Evolutionary conservation across 2,329 filamentous ascomycete genomes (phyloP).

Genomic region (Tolypocladium ovalisporum): DNA sequence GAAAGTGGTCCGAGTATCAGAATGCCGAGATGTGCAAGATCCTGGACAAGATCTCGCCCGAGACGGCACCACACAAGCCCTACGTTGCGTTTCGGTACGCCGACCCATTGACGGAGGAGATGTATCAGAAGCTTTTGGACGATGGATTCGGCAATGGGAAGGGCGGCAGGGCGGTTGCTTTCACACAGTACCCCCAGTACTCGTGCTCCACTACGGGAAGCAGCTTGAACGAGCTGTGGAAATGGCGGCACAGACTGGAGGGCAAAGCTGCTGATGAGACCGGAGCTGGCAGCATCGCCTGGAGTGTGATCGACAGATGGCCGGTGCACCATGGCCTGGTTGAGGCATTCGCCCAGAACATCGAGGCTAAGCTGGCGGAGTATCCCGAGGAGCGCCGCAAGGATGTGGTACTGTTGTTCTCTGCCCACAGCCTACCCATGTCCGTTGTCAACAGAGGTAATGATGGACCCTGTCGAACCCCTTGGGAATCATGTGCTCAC

Average conservation of each 20-base stretch:
- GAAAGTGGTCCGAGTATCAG: conserved; percentile 96
- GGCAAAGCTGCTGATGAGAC: conserved; percentile 52
- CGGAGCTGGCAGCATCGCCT: conserved; percentile 62
- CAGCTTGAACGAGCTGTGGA: conserved; percentile 95
- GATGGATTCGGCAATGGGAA: conserved; percentile 87
- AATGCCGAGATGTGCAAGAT: conserved; percentile 95
- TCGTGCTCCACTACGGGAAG: conserved; percentile 96
- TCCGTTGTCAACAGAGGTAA: conserved; percentile 87
- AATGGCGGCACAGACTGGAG: conserved; percentile 83
- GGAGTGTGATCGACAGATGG: conserved; percentile 98
- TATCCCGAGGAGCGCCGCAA: conserved; percentile 75
- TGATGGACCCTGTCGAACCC: background rate
- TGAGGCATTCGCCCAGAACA: conserved; percentile 85
- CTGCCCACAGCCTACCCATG: conserved; percentile 94
- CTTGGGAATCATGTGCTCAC: conserved; percentile 13
- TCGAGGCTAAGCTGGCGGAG: conserved; percentile 71
- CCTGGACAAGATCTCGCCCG: conserved; percentile 78
- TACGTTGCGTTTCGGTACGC: conserved; percentile 98
- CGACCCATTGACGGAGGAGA: conserved; percentile 84
- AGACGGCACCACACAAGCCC: conserved; percentile 91
- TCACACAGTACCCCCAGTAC: conserved; percentile 98
- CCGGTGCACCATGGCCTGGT: conserved; percentile 83
- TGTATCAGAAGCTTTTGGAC: conserved; percentile 70
- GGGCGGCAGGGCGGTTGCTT: conserved; percentile 89
- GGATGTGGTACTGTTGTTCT: conserved; percentile 80